Base-by-base conservation (phyloP, 2,329 filamentous ascomycete species). In the Kalmusia sp. region DNA sequence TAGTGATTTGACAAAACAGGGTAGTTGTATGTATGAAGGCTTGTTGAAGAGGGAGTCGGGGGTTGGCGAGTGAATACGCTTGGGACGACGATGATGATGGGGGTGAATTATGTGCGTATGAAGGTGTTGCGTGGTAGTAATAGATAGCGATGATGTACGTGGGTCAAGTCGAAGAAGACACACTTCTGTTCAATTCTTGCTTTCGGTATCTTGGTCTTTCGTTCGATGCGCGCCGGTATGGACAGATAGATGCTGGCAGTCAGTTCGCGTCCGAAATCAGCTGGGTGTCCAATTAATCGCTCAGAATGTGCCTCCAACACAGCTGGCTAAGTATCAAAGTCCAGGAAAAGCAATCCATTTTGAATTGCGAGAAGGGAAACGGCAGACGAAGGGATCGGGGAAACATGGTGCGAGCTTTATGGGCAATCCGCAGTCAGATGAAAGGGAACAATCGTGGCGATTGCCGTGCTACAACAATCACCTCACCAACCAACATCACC, bases 401-500 rank as follows among this genome's bases (percentile, higher is more conserved):
- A 25, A 25, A 17, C 31, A 33, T 9, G 8, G 37, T 19, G 17
- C 1, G 12, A 17, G n/a, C 8, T n/a, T 34, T 28, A 3, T 22
- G 38, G 14, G 21, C 38, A 51, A 37, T 30, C 44, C 22, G n/a
- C 31, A 21, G n/a, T 19, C 51, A 22, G 37, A 21, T 17, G 34
- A 43, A n/a, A 48, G 47, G 38, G 43, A 48, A 51, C 45, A 50
- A 33, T 46, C 34, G 21, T 51, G 14, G 33, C 52, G 54, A 57
- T 59, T 57, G 59, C 33, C 6, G 59, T 58, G 38, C 28, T 40
- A 64, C 57, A 53, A 54, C 44, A 52, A 56, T 41, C 46, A 17
- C 39, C 14, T 40, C n/a, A 24, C 35, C 12, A 39, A 7, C 24
- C 24, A 5, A 17, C 24, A 11, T 43, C 39, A 38, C 35, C 35